phyloP scores from a whole-genome alignment of 139 green algal genomes.

The Penium margaritaceum region DNA sequence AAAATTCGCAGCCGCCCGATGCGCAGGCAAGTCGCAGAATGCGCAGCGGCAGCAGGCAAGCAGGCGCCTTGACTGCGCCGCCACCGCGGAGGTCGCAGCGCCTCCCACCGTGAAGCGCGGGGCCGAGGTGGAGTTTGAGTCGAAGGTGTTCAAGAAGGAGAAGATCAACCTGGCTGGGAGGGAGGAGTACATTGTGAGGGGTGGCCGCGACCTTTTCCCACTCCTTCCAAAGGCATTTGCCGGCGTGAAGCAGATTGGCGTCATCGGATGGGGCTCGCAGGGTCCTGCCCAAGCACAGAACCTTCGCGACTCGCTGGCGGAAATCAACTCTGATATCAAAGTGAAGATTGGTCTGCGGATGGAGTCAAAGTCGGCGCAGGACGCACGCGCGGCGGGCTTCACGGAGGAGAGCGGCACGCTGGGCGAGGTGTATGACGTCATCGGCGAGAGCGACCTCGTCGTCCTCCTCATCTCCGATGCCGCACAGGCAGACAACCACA shows the following conservation, averaged over 20 bases:
- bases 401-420: slow-evolving; percentile 78
- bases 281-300: slow-evolving; percentile 78
- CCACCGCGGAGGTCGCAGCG: slow-evolving; percentile 2
- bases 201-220: slow-evolving; percentile 85
- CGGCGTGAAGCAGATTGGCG: slow-evolving; percentile 78
- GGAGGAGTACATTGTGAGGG: slow-evolving; percentile 84
- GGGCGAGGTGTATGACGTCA: slow-evolving; percentile 87
- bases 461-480: slow-evolving; percentile 96
- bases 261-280: slow-evolving; percentile 92
- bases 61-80: too few relatives aligned
- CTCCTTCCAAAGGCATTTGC: slow-evolving; percentile 77
- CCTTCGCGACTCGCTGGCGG: slow-evolving; percentile 79
- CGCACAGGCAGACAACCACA: slow-evolving; percentile 87
- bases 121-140: slow-evolving; percentile 64
- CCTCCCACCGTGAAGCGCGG: slow-evolving; percentile 9
- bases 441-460: slow-evolving; percentile 80
- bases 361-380: slow-evolving; percentile 67
- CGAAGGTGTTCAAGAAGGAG: slow-evolving; percentile 75
- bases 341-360: slow-evolving; percentile 77
- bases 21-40: too few relatives aligned
- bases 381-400: slow-evolving; percentile 84
- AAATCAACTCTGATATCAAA: slow-evolving; percentile 67
- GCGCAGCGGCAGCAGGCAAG: too few relatives aligned
- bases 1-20: too few relatives aligned
- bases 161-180: slow-evolving; percentile 66